Evolutionary conservation across 768 basidiomycete genomes (phyloP).

Genomic region (Suillus spraguei): DNA sequence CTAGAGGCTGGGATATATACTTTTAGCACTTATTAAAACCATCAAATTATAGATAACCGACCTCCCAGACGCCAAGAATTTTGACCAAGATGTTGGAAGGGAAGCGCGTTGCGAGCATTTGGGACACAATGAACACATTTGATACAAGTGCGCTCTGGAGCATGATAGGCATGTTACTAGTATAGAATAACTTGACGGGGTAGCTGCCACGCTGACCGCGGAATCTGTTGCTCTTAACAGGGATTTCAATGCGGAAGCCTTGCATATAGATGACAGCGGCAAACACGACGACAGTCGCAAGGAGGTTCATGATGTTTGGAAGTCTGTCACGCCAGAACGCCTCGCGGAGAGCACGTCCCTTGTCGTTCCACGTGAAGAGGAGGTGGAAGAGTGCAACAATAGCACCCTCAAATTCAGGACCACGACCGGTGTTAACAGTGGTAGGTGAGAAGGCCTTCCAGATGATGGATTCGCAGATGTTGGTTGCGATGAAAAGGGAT

Average conservation of each 20-base stretch:
- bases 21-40: conserved; percentile 5
- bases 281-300: conserved; percentile 91
- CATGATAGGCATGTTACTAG: conserved; percentile 99
- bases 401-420: conserved; percentile 97
- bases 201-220: conserved; percentile 95
- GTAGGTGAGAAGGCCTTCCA: conserved; percentile 99
- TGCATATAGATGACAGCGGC: conserved; percentile 97
- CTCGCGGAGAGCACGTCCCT: conserved; percentile 93
- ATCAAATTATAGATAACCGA: conserved; percentile 35
- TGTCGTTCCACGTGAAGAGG: conserved; percentile 98
- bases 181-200: conserved; percentile 99
- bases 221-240: conserved; percentile 95
- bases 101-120: conserved; percentile 94
- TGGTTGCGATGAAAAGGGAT: conserved; percentile 98
- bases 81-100: conserved; percentile 88
- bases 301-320: conserved; percentile 97
- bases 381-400: conserved; percentile 96
- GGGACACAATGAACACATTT: conserved; percentile 94
- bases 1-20: conserved; percentile 70
- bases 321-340: conserved; percentile 98
- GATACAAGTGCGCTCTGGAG: conserved; percentile 90
- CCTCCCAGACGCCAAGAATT: conserved; percentile 98
- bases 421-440: conserved; percentile 96
- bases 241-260: conserved; percentile 98
- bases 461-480: conserved; percentile 98